Evolutionary conservation across 2,329 filamentous ascomycete genomes (phyloP).

Genomic region (Cladophialophora carrionii): DNA sequence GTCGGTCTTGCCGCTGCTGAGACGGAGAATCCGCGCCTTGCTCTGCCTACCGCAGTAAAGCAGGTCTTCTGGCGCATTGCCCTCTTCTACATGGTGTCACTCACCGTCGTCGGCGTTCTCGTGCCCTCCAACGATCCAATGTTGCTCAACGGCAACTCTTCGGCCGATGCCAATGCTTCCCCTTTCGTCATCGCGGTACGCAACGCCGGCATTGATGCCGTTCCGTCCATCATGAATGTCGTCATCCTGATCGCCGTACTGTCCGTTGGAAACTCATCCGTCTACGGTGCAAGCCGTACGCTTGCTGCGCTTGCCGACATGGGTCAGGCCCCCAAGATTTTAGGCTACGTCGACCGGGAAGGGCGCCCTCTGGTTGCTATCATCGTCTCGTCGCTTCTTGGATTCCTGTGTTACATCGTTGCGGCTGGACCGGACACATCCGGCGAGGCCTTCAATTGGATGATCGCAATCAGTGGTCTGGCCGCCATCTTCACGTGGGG

Average conservation of each 20-base stretch:
- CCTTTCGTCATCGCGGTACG: conserved; percentile 93
- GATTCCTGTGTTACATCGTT: conserved; percentile 77
- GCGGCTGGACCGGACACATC: conserved; percentile 51
- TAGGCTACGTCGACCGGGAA: conserved; percentile 79
- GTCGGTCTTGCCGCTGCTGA: conserved; percentile 64
- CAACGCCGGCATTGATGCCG: conserved; percentile 76
- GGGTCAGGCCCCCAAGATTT: conserved; percentile 73
- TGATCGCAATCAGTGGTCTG: conserved; percentile 73
- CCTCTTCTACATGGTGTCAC: conserved; percentile 83
- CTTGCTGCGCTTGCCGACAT: conserved; percentile 88
- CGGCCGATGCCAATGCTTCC: conserved; percentile 73
- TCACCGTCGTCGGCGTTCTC: conserved; percentile 78
- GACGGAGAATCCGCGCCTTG: conserved; percentile 64
- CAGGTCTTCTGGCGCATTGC: conserved; percentile 92
- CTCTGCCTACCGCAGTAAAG: conserved; percentile 82
- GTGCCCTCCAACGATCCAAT: conserved; percentile 71
- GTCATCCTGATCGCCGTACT: conserved; percentile 90
- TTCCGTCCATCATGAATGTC: conserved; percentile 91
- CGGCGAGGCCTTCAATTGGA: conserved; percentile 71
- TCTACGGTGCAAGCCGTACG: conserved; percentile 89
- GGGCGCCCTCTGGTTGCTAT: conserved; percentile 81
- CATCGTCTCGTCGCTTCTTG: conserved; percentile 65
- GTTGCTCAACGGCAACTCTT: conserved; percentile 62
- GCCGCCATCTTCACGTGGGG: conserved; percentile 76
- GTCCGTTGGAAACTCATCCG: conserved; percentile 86